Evolutionary conservation across 371 early-diverging fungal genomes (phyloP), one percentile per base, ranked within the genome.

Genomic region (Mucor irregularis): DNA sequence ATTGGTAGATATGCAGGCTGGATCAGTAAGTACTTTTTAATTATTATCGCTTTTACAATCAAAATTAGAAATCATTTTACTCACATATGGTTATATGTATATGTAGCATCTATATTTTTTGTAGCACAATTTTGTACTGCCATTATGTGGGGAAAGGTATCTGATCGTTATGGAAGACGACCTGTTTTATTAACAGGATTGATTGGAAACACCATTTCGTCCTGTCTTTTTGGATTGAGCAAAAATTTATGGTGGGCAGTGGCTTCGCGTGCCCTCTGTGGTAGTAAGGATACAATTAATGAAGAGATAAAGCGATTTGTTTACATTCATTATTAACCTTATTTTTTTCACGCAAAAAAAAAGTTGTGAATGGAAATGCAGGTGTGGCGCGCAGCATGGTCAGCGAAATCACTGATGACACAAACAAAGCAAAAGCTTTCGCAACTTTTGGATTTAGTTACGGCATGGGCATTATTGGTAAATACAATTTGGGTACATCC

Each of bases 301-400:
- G n/a, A n/a, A n/a, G n/a, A n/a, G n/a, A n/a, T n/a, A n/a, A n/a
- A n/a, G n/a, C n/a, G n/a, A n/a, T n/a, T n/a, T n/a, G n/a, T n/a
- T n/a, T n/a, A n/a, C n/a, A n/a, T n/a, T n/a, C n/a, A n/a, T n/a
- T n/a, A n/a, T n/a, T n/a, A n/a, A n/a, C n/a, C n/a, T n/a, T n/a
- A n/a, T n/a, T n/a, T n/a, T n/a, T n/a, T n/a, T n/a, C n/a, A n/a
- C n/a, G n/a, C n/a, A n/a, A n/a, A n/a, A n/a, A n/a, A n/a, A n/a
- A n/a, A n/a, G n/a, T 89, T n/a, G 64, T 95, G 39, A 92, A 90
- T 64, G 87, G 85, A 69, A 96, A 94, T 53, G 76, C 86, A 22
- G 92, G 90, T 5, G 93, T 92, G 4, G 86, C 89, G 13, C 91
- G 95, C 66, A 88, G 90, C 14, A 82, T 91, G 58, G 68, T 95